Base-by-base conservation (phyloP, 2,329 filamentous ascomycete species). In the Aureobasidium leucospermi region DNA sequence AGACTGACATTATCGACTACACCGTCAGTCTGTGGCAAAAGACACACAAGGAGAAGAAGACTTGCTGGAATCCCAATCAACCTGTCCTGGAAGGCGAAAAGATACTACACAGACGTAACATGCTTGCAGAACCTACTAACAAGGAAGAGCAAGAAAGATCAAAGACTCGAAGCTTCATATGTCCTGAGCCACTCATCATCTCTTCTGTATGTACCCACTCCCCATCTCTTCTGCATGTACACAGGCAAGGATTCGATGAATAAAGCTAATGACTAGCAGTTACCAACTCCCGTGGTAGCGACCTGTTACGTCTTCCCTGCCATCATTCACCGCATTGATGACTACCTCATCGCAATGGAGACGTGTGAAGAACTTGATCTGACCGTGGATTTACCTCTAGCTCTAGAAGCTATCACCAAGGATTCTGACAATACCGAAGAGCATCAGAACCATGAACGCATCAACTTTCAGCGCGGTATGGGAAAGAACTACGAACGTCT, bases 401-500 rank as follows among this genome's bases (percentile, higher is more conserved):
- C 92, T 0, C 78, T 99, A 0, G 92, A 96, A 68, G 91, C 94
- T 0, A 77, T 96, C 60, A 99, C 94, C 0, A 96, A 99, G 68
- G 90, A 96, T 67, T 92, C 88, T 0, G 89, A 95, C 65, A 92
- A 92, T 64, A 86, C 85, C 0, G 87, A 88, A 7, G 89, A 96
- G 39, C 82, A 90, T 62, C 66, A 68, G 7, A 79, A 78, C 0
- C 77, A 81, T 36, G 80, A 87, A 60, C 83, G 88, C 41, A 74
- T 90, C 56, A 89, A 91, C 65, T 85, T 92, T 48, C 88, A 91
- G 66, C 78, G 82, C 49, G 92, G 91, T 2, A 96, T 96, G 90
- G 90, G 91, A 1, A 87, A 86, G 41, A 97, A 97, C 66, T 99
- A 99, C 67, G 94, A 99, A 71, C 84, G 94, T 11, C 80, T 97